These are phyloP conservation scores for Solanum neorickii DNA, from an alignment of 257 asterid genomes.

Conservation along the genomic window DNA sequence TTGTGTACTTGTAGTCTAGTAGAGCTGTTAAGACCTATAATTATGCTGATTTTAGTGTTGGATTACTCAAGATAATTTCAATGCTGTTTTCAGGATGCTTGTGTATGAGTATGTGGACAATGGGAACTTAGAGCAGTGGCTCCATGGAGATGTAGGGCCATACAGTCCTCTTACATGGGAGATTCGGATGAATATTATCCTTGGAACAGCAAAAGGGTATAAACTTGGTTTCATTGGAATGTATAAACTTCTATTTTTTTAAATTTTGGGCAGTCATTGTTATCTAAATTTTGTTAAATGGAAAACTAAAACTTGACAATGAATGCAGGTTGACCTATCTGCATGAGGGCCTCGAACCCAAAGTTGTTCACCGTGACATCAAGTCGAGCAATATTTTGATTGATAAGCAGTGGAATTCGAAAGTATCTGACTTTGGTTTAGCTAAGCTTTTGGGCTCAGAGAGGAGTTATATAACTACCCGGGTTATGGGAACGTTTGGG, in stretches of 20 bases:
- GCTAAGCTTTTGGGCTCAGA: constrained; percentile 21
- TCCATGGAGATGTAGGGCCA: constrained; percentile 20
- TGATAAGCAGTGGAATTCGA: constrained; percentile 16
- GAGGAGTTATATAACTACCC: constrained; percentile 19
- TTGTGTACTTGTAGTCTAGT: background rate
- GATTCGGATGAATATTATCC: constrained; percentile 15
- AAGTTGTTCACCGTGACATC: constrained; percentile 24
- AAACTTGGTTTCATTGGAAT: background rate
- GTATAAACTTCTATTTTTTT: background rate
- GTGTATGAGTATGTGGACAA: constrained; percentile 27
- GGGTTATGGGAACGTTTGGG: constrained; percentile 29
- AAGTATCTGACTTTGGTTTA: constrained; percentile 23
- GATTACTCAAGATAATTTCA: background rate
- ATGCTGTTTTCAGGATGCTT: constrained; percentile 16
- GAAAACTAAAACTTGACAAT: background rate
- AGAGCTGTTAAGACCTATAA: background rate
- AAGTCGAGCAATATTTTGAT: constrained; percentile 24
- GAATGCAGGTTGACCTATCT: constrained; percentile 15
- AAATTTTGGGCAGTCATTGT: background rate
- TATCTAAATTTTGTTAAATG: background rate
- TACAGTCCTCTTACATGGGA: constrained; percentile 23
- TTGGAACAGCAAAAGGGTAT: constrained; percentile 24
- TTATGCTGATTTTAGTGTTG: background rate
- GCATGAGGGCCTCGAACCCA: constrained; percentile 28
- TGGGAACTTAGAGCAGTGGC: constrained; percentile 25